Evolutionary conservation across 2,329 filamentous ascomycete species (phyloP), one percentile per base, ranked within the genome.

Genomic region (Nothophoma quercina): DNA sequence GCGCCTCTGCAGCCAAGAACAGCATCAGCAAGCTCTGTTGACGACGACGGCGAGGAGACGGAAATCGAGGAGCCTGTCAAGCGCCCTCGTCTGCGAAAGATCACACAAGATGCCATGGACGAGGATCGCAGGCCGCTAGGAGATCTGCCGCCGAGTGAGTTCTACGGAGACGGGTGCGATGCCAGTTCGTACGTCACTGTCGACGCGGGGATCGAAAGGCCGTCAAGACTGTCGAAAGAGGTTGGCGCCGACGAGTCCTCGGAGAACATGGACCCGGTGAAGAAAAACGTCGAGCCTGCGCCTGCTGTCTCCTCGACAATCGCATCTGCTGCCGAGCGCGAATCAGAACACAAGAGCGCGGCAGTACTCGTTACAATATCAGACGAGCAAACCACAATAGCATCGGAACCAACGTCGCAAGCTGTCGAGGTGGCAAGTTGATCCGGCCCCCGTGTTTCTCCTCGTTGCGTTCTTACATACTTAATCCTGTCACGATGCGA

Each of bases 131-230:
- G 59, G 28, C 72, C 75, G n/a, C 53, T 77, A 16, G 65, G 64
- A 7, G 72, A 75, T 30, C 58, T 77, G 9, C 61, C 58, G 8
- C 64, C 72, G n/a, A 58, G 59, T 9, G 71, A 76, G 15, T 77
- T 73, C 58, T 77, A 76, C 46, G 72, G 54, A 18, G 67, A 71
- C n/a, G 75, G 74, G 0, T 67, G 73, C 25, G 69, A 74, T 51
- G 68, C 66, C 2, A 60, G 49, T 8, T 68, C 61, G 2, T 71
- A 70, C 43, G 71, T 74, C 25, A 74, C 70, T 38, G 71, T 75
- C 5, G 71, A 75, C 49, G 64, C 56, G 7, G 62, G 63, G 1
- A 65, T 72, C n/a, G 69, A 71, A 59, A 69, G 65, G 58, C 67
- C 70, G 2, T 73, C 69, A 21, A 45, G 67, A 7, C 44, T 75